These are phyloP conservation scores for Heterobasidion annosum DNA, from an alignment of 1,284 basidiomycete species.

Conservation along the genomic window DNA sequence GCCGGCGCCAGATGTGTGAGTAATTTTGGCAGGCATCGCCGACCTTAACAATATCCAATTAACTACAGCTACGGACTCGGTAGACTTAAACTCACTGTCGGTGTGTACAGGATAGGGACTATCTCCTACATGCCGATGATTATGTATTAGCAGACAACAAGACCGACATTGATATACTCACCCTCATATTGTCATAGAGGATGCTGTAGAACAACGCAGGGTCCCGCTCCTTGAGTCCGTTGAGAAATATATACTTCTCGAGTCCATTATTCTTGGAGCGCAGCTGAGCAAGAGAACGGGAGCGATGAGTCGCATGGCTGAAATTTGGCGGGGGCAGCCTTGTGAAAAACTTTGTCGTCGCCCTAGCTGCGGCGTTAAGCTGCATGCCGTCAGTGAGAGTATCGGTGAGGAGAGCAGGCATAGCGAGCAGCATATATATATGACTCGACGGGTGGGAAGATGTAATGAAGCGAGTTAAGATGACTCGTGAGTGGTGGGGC, in stretches of 20 bases:
- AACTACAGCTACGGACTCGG: constrained; percentile 10
- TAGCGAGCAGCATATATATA: constrained; percentile 1
- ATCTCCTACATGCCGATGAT: constrained; percentile 25
- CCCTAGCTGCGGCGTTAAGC: constrained; percentile 5
- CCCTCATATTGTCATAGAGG: constrained; percentile 47
- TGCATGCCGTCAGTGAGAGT: constrained; percentile 3
- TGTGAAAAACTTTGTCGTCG: constrained; percentile 7
- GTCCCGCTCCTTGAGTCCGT: constrained; percentile 54
- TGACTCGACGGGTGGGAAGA: background rate
- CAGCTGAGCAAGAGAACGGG: constrained; percentile 52
- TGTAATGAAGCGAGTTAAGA: background rate
- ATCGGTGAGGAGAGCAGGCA: background rate
- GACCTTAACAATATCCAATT: constrained; percentile 31
- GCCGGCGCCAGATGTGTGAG: constrained; percentile 66
- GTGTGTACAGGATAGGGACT: constrained; percentile 73
- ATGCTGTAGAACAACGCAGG: constrained; percentile 58
- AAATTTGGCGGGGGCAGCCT: constrained; percentile 41
- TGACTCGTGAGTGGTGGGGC: background rate
- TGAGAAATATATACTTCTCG: constrained; percentile 68
- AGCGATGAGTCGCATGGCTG: constrained; percentile 41
- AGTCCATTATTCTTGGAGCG: constrained; percentile 47
- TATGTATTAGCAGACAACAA: background rate
- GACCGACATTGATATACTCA: constrained; percentile 5
- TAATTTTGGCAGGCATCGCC: constrained; percentile 75
- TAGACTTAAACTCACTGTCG: constrained; percentile 30